Base-by-base conservation (phyloP, 306 rosid genomes). In the Gynostemma pentaphyllum region DNA sequence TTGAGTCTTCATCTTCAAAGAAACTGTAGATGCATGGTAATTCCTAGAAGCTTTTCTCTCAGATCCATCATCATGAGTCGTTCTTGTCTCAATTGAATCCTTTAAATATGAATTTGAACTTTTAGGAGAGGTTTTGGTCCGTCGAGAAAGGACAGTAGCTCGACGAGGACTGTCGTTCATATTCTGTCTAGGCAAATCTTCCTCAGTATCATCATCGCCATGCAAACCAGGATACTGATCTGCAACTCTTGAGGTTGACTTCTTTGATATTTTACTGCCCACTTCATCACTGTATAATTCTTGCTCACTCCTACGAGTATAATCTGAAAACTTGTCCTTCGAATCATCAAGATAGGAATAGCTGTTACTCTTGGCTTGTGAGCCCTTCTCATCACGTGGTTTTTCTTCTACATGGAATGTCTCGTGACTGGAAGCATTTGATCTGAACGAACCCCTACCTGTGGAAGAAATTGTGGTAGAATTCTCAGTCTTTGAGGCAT, bases 1-100 rank as follows among this genome's bases (percentile, higher is more conserved):
- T 75, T 45, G 51, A 46, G 80, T 46, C 9, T 70, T 48, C 45
- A 68, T 67, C 61, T 46, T 78, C 36, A 64, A 64, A 65, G 24
- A 65, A 41, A 70, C 48, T 54, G 65, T 57, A 51, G 74, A 59
- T 67, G 76, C 83, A 67, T 68, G 2, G 41, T 70, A 80, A 78
- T 52, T 73, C 48, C 77, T 69, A 45, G 88, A 70, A 64, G 84
- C 67, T 68, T 76, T 74, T 80, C 83, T 69, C 74, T 78, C 89
- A 26, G 56, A 71, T 75, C 62, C 26, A 39, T 67, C 54, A 68
- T 71, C 70, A 68, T 82, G 70, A 63, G 71, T 62, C 37, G 9
- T 62, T 7, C 82, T 56, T 26, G 50, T 51, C 60, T 23, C 5
- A n/a, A 18, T 2, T 3, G 63, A 67, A 55, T 54, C 39, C 41